Base-by-base conservation (phyloP, 2,329 filamentous ascomycete species). In the Fusarium stilboides region DNA sequence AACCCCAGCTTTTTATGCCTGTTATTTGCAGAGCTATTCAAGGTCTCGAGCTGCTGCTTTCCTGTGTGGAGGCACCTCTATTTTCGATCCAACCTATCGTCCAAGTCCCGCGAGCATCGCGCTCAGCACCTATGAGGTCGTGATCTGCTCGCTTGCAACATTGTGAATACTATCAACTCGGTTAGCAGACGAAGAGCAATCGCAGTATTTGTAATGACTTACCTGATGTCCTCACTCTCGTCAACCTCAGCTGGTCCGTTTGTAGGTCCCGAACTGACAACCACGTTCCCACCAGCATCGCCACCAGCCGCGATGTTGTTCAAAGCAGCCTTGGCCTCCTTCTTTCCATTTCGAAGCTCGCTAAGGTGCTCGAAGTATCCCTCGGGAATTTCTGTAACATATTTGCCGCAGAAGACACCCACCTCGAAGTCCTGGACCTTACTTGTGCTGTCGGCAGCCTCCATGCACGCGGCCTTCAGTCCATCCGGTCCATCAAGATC, bases 381-480 rank as follows among this genome's bases (percentile, higher is more conserved):
- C 8, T 90, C 86, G 2, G 91, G 88, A 3, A 98, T 92, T 0
- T 89, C 89, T 0, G 95, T 98, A 65, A 93, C 86, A 79, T 98
- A 98, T 68, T 90, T 89, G 45, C 95, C 95, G 76, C 90, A 94
- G 82, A 98, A 98, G 10, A 98, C 94, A 55, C 95, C 94, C 4
- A 97, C 90, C 77, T 98, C 95, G 71, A 98, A 98, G 57, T 91
- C 84, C 10, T 84, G 84, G 73, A 87, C 77, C 36, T 80, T 77
- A 34, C 83, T 81, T 64, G 87, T 80, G 57, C 86, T 82, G 51
- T 89, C 86, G 64, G 89, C 90, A 6, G 93, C 87, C 70, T 94
- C 90, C 3, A 89, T 86, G 76, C 94, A 98, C 1, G 94, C 89
- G 31, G 86, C 88, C 76, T 92, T 91, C n/a, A 98, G 84, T 74